A percentile compares a stretch with the other conserved stretches of the same genome.
Conservation (phyloP, 1,284 basidiomycete species). For the Trichosporon sp. region DNA sequence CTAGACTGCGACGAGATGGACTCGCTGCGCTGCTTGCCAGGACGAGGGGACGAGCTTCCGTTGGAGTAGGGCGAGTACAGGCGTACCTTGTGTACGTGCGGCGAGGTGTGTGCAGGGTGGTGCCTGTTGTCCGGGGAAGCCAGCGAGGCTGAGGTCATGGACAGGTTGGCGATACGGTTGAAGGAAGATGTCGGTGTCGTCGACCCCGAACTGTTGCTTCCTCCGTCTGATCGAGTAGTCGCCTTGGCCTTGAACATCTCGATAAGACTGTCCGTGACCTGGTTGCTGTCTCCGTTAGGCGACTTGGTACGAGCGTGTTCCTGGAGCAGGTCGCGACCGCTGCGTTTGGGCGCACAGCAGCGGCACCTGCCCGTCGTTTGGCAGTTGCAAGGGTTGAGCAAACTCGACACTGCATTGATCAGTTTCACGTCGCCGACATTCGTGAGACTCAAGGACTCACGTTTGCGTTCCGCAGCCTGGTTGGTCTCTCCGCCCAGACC, state of each 20-base stretch:
- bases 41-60: constrained; percentile 36
- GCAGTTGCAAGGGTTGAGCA: constrained; percentile 58
- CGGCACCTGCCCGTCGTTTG: constrained; percentile 57
- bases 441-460: constrained; percentile 35
- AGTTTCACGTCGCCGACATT: constrained; percentile 25
- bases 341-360: constrained; percentile 63
- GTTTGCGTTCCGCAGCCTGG: constrained; percentile 41
- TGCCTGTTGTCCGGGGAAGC: constrained; percentile 47
- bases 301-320: constrained; percentile 19
- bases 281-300: constrained; percentile 13
- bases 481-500: constrained; percentile 38
- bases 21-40: constrained; percentile 32
- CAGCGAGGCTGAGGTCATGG: constrained; percentile 29
- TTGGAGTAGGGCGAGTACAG: constrained; percentile 56
- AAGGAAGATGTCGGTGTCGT: constrained; percentile 25
- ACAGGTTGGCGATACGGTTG: constrained; percentile 22
- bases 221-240: constrained; percentile 28
- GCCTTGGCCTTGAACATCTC: constrained; percentile 46
- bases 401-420: constrained; percentile 38
- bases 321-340: constrained; percentile 1
- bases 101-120: constrained; percentile 52
- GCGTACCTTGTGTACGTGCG: constrained; percentile 55
- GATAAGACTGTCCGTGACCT: constrained; percentile 38
- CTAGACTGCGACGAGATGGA: constrained; percentile 28
- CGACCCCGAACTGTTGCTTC: constrained; percentile 25